These are phyloP conservation scores for Plasmodium coatneyi DNA, from an alignment of 169 alveolate genomes.

Conservation along the genomic window DNA sequence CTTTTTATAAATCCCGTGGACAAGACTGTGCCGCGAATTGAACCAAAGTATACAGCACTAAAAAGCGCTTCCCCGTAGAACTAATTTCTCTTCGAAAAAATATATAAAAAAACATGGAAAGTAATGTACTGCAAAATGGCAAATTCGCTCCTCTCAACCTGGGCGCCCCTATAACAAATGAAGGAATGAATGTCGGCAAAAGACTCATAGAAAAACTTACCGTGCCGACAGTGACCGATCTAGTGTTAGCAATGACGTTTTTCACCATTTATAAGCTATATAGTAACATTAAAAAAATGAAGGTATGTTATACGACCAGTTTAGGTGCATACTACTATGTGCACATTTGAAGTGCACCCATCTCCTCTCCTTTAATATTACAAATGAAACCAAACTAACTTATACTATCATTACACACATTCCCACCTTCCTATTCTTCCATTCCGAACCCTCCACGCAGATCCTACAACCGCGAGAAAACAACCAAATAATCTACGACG, in stretches of 20 bases:
- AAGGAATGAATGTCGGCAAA: constrained; percentile 11
- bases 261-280: not conserved
- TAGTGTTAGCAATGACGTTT: not conserved
- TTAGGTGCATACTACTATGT: not conserved
- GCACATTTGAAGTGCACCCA: not conserved
- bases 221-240: not conserved
- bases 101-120: constrained; percentile 1
- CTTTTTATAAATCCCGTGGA: not conserved
- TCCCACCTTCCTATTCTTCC: not conserved
- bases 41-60: not conserved
- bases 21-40: not conserved
- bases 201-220: not conserved
- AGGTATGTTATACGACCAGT: not conserved
- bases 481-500: not conserved
- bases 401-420: not conserved
- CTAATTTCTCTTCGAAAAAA: not conserved
- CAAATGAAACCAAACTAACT: not conserved
- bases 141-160: not conserved
- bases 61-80: not conserved
- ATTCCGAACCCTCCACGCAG: not conserved
- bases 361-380: not conserved
- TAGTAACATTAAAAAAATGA: not conserved
- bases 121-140: not conserved
- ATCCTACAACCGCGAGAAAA: not conserved
- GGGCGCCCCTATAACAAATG: not conserved